A percentile compares a stretch with the other conserved stretches of the same genome.
Evolutionary conservation across 495 filamentous ascomycete genomes (phyloP).

Genomic region (Umbilicaria muhlenbergii): DNA sequence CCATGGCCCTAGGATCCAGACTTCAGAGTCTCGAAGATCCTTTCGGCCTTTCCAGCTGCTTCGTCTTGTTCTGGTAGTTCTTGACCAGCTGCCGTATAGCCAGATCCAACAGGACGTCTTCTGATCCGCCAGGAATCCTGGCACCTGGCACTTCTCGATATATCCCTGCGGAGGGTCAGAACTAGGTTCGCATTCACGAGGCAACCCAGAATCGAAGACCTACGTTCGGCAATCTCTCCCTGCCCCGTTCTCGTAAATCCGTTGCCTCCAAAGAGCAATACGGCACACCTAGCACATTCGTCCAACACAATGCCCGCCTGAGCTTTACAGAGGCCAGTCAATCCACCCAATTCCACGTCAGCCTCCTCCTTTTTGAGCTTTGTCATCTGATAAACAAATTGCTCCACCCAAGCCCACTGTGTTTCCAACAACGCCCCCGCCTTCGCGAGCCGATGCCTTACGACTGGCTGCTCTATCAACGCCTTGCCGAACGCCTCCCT

Average conservation of each 20-base stretch:
- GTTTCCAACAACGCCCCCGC: slow-evolving; percentile 53
- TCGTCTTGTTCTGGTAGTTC: slow-evolving; percentile 48
- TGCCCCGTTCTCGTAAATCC: slow-evolving; percentile 53
- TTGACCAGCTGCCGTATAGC: slow-evolving; percentile 58
- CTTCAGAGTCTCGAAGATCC: slow-evolving; percentile 10
- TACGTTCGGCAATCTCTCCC: slow-evolving; percentile 56
- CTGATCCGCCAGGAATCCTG: slow-evolving; percentile 53
- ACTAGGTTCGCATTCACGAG: neutral
- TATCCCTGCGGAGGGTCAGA: slow-evolving; percentile 26
- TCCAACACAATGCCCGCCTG: slow-evolving; percentile 53
- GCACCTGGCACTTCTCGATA: slow-evolving; percentile 48
- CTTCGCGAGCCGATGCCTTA: slow-evolving; percentile 55
- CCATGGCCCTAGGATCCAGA: no score
- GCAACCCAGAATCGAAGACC: slow-evolving; percentile 8
- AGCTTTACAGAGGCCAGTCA: slow-evolving; percentile 57
- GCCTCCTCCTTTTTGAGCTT: slow-evolving; percentile 45
- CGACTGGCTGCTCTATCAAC: slow-evolving; percentile 57
- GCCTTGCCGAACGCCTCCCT: slow-evolving; percentile 63
- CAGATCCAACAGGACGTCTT: slow-evolving; percentile 63
- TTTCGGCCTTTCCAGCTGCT: slow-evolving; percentile 35
- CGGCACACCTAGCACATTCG: slow-evolving; percentile 50
- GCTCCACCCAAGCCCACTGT: slow-evolving; percentile 60
- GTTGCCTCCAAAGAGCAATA: slow-evolving; percentile 58
- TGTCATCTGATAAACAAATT: slow-evolving; percentile 54
- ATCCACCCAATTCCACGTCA: slow-evolving; percentile 48